A percentile compares a stretch with the other conserved stretches of the same genome.
phyloP scores from a whole-genome alignment of 805 yeast genomes.

The Kazachstania viticola region DNA sequence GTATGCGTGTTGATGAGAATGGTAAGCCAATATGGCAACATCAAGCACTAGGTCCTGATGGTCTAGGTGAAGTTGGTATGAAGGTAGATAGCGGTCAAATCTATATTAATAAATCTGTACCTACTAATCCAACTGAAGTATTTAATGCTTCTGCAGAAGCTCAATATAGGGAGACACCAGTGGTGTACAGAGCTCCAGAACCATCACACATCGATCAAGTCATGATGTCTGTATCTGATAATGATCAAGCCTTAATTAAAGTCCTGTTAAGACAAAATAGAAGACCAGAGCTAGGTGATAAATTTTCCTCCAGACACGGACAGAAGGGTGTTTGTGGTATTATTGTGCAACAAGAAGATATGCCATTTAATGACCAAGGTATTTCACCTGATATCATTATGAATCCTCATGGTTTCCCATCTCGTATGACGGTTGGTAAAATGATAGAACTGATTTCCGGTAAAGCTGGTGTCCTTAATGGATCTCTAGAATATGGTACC shows the following conservation, averaged over 20 bases:
- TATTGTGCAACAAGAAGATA: constrained; percentile 91
- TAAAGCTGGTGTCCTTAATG: constrained; percentile 93
- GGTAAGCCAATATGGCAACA: constrained; percentile 82
- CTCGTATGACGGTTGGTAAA: constrained; percentile 99
- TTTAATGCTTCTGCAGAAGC: constrained; percentile 22
- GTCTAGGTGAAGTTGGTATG: constrained; percentile 92
- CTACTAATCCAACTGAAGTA: constrained; percentile 57
- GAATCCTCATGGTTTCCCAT: constrained; percentile 99
- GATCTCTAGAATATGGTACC: constrained; percentile 88
- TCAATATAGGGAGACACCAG: constrained; percentile 83
- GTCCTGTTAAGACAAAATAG: constrained; percentile 89
- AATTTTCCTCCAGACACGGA: constrained; percentile 94
- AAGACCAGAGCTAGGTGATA: constrained; percentile 95
- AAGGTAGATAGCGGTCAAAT: constrained; percentile 87
- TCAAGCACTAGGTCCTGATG: constrained; percentile 81
- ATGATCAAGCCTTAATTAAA: constrained; percentile 88
- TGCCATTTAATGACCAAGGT: constrained; percentile 92
- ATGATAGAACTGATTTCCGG: constrained; percentile 95
- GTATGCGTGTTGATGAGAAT: constrained; percentile 78
- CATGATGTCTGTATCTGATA: constrained; percentile 91
- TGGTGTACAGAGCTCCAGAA: constrained; percentile 87
- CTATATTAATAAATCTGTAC: constrained; percentile 86
- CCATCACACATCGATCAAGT: constrained; percentile 94
- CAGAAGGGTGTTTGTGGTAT: constrained; percentile 99
- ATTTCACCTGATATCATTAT: constrained; percentile 89